Conservation (phyloP, 2,329 filamentous ascomycete genomes). For the Calonectria hawksworthii region DNA sequence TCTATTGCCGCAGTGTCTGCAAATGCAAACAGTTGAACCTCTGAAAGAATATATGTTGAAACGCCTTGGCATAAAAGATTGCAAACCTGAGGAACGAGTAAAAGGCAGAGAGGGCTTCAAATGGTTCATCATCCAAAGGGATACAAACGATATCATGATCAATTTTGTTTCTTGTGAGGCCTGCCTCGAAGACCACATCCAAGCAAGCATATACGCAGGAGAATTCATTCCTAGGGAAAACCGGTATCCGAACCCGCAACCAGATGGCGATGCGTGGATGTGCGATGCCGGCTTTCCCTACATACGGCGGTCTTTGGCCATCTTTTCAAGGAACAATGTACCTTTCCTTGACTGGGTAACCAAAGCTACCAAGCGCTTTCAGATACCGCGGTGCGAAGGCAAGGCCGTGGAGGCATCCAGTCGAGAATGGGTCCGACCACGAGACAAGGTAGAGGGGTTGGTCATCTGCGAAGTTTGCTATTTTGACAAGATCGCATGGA, state of each 20-base stretch:
- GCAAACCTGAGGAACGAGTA: background rate
- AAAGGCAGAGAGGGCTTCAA: conserved; percentile 7
- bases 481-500: conserved; percentile 12
- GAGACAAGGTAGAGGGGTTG: background rate
- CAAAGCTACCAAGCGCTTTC: conserved; percentile 10
- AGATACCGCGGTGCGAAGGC: conserved; percentile 3
- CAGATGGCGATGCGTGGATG: background rate
- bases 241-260: conserved; percentile 8
- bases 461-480: conserved; percentile 18
- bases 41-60: conserved; percentile 5
- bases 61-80: conserved; percentile 1
- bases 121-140: conserved; percentile 4
- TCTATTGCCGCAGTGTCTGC: background rate
- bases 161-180: conserved; percentile 17
- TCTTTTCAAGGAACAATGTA: conserved; percentile 6
- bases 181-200: conserved; percentile 7
- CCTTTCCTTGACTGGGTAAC: conserved; percentile 6
- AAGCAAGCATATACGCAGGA: conserved; percentile 4
- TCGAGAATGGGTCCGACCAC: conserved; percentile 5
- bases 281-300: conserved; percentile 3
- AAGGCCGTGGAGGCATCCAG: conserved; percentile 8
- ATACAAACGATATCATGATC: conserved; percentile 15
- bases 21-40: background rate
- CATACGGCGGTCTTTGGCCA: background rate
- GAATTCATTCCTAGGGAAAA: conserved; percentile 10